Conservation (phyloP, 768 basidiomycete genomes). For the Podaxis rugospora region DNA sequence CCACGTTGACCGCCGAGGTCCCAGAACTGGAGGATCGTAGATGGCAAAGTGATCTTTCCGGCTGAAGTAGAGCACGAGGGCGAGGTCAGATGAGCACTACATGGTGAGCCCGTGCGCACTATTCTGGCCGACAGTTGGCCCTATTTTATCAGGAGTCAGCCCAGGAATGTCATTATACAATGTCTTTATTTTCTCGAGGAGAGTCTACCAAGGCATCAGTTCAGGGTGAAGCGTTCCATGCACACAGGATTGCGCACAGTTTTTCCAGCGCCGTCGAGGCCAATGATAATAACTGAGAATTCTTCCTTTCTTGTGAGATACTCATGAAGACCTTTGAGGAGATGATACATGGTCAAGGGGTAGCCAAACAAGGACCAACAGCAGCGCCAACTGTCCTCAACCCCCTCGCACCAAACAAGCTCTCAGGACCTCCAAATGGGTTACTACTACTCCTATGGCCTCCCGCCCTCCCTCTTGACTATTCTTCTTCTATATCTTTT, state of each 20-base stretch:
- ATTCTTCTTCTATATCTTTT: conserved; percentile 82
- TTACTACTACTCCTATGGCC: conserved; percentile 54
- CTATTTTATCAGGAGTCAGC: conserved; percentile 89
- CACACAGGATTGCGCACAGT: conserved; percentile 45
- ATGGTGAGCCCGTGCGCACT: conserved; percentile 48
- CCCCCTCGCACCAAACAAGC: conserved; percentile 13
- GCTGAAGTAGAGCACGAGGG: conserved; percentile 38
- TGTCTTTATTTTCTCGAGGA: conserved; percentile 92
- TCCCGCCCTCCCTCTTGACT: conserved; percentile 58
- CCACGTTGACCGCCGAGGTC: conserved; percentile 95
- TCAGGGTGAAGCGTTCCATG: not conserved
- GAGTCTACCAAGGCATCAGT: conserved; percentile 46
- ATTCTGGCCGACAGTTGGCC: conserved; percentile 96
- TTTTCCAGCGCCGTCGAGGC: conserved; percentile 90
- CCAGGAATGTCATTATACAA: conserved; percentile 84
- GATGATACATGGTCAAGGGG: conserved; percentile 72
- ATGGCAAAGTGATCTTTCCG: conserved; percentile 90
- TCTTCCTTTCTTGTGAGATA: conserved; percentile 89
- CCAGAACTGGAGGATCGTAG: conserved; percentile 94
- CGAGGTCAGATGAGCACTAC: not conserved
- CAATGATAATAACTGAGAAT: conserved; percentile 93
- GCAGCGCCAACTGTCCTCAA: conserved; percentile 15
- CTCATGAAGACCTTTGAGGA: conserved; percentile 88
- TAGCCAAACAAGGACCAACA: conserved; percentile 23
- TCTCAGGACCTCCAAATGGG: conserved; percentile 31